phyloP scores from a whole-genome alignment of 352 stramenopile species.

The Pythium oligandrum region DNA sequence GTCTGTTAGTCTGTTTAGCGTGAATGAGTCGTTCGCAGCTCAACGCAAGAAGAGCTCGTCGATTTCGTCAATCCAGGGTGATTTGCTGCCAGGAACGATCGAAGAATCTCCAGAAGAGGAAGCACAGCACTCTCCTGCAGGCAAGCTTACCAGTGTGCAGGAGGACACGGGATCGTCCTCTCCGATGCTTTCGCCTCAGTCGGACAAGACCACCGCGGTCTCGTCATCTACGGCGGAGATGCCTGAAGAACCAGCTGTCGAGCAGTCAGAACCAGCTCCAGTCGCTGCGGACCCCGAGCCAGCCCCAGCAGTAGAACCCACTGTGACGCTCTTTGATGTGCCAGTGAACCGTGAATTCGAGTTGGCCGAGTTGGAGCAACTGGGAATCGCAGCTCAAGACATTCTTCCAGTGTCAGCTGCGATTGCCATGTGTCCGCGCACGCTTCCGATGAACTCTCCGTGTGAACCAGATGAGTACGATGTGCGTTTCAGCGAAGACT shows the following conservation, averaged over 20 bases:
- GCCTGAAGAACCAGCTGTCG: not conserved
- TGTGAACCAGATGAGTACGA: constrained; percentile 64
- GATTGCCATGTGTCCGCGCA: constrained; percentile 77
- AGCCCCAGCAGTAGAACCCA: not conserved
- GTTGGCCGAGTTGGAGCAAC: constrained; percentile 40
- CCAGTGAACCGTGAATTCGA: constrained; percentile 50
- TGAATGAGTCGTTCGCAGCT: not conserved
- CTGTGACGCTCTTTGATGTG: constrained; percentile 34
- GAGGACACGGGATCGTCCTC: constrained; percentile 9
- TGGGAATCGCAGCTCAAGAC: constrained; percentile 56
- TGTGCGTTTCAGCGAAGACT: constrained; percentile 63
- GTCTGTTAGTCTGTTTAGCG: constrained; percentile 57
- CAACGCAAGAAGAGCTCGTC: constrained; percentile 54
- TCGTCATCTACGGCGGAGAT: constrained; percentile 6
- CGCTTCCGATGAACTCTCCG: constrained; percentile 63
- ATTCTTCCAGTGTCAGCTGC: constrained; percentile 70
- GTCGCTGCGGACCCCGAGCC: not conserved
- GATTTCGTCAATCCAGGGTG: constrained; percentile 42
- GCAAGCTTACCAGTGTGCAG: constrained; percentile 18
- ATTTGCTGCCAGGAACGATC: constrained; percentile 47
- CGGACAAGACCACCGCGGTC: not conserved
- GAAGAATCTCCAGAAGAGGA: constrained; percentile 45
- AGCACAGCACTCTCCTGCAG: constrained; percentile 23
- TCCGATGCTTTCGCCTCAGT: constrained; percentile 9
- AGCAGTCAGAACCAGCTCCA: constrained; percentile 2